phyloP scores from a whole-genome alignment of 176 grass and related monocot genomes.

The Avena sativa region DNA sequence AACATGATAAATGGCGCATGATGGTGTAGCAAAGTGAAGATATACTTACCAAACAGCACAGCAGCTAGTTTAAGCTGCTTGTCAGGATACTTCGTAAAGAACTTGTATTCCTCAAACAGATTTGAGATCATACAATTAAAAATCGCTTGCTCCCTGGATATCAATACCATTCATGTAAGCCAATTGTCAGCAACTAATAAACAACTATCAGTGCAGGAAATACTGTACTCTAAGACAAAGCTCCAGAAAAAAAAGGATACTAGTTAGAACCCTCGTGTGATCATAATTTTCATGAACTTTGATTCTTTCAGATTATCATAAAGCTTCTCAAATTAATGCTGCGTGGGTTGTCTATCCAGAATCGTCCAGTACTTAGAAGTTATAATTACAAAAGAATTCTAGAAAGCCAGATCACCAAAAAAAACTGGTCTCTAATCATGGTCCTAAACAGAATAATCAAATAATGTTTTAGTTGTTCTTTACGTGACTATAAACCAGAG shows the following conservation, averaged over 20 bases:
- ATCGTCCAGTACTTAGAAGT: neutral
- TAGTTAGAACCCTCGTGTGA: neutral
- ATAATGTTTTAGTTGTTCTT: conserved; percentile 12
- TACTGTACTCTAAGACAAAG: neutral
- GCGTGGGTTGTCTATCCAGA: neutral
- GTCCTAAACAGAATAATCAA: neutral
- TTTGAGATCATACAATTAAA: conserved; percentile 80
- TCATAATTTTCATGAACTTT: conserved; percentile 20
- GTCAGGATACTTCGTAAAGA: conserved; percentile 88
- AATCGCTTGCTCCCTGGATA: conserved; percentile 66
- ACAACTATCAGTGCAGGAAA: conserved; percentile 17
- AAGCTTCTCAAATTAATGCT: conserved; percentile 11
- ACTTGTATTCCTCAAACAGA: conserved; percentile 91
- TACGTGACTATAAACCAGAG: conserved; percentile 13
- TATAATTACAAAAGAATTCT: conserved; percentile 3
- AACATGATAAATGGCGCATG: conserved; percentile 18
- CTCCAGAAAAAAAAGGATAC: conserved; percentile 21
- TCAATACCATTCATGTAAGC: conserved; percentile 26
- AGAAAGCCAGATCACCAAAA: conserved; percentile 1
- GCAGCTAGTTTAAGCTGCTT: conserved; percentile 82
- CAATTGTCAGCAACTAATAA: conserved; percentile 6
- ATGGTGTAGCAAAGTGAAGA: conserved; percentile 23
- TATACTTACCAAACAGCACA: conserved; percentile 78
- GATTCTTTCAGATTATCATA: neutral
- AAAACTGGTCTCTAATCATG: neutral